Conservation (phyloP, 148 eudicot species). For the Bassia scoparia region DNA sequence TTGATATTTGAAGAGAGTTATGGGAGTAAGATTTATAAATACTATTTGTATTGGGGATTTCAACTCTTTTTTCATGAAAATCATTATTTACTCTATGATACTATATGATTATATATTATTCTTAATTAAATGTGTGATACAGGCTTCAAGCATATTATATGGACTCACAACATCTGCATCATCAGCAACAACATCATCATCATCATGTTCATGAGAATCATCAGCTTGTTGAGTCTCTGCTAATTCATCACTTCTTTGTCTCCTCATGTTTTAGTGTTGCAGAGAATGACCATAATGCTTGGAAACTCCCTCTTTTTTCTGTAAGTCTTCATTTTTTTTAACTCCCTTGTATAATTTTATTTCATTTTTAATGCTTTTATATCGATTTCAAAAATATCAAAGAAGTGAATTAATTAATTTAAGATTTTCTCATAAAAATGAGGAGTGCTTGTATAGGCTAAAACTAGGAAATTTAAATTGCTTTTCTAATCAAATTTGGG, state of each 20-base stretch:
- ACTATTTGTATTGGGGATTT: conserved; percentile 28
- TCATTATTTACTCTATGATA: not conserved
- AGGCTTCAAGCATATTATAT: no score
- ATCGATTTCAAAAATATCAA: not conserved
- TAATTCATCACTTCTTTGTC: conserved; percentile 32
- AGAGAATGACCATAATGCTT: conserved; percentile 26
- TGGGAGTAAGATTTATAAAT: conserved; percentile 3
- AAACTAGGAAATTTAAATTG: no score
- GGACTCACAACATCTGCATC: conserved; percentile 64
- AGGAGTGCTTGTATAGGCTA: no score
- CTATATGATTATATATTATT: not conserved
- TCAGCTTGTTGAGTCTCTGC: conserved; percentile 34
- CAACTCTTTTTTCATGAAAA: conserved; percentile 12
- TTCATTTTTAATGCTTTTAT: not conserved
- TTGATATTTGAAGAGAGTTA: conserved; percentile 12
- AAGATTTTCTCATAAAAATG: no score
- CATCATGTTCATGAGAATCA: conserved; percentile 41
- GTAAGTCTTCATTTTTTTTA: conserved; percentile 41
- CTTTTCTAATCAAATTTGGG: no score
- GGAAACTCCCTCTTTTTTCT: conserved; percentile 47
- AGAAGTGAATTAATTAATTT: no score
- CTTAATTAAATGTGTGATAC: conserved; percentile 2
- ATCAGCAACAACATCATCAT: conserved; percentile 32
- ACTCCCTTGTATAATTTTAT: not conserved
- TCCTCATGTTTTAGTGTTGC: conserved; percentile 44